Evolutionary conservation across 2,329 filamentous ascomycete species (phyloP), one percentile per base, ranked within the genome.

Genomic region (Pseudovirgaria hyperparasitica): DNA sequence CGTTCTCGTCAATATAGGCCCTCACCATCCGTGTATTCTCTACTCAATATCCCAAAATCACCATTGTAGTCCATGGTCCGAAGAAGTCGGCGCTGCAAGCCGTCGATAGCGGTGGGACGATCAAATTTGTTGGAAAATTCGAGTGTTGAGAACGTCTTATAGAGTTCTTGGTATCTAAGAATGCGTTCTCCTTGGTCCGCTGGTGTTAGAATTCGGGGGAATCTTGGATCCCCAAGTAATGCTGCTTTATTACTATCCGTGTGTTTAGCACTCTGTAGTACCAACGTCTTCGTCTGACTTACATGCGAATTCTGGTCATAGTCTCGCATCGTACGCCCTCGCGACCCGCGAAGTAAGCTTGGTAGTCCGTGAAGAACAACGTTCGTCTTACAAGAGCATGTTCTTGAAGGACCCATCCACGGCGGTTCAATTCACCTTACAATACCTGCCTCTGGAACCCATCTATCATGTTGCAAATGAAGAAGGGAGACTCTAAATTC

Each of bases 361-460:
- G 52, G 0, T 31, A 31, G 1, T 42, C 21, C 0, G 53, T 48
- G 30, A 57, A 62, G 23, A 48, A 53, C 9, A 61, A 49, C 0
- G 48, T 52, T 7, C 58, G 40, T 6, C 46, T 42, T 0, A 55
- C 45, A 2, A 61, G 33, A 0, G 43, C 47, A n/a, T 46, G 38
- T 29, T 60, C 57, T 30, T 60, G 56, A 4, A 58, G 22, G 1
- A 58, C 55, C 57, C 57, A 60, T 1, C 48, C 56, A 3, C 57
- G 39, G 5, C 30, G 35, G 27, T 46, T 55, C 3, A 62, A 34
- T 2, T 33, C 9, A 1, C 46, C 37, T 1, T 47, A 24, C 1
- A 47, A 35, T 1, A 59, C 54, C 8, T 60, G 32, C 12, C 16
- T 10, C 5, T 38, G 23, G 31, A 58, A 58, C 31, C 57, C 35